phyloP scores from a whole-genome alignment of 805 yeast species.

The Phaffomyces thermotolerans region DNA sequence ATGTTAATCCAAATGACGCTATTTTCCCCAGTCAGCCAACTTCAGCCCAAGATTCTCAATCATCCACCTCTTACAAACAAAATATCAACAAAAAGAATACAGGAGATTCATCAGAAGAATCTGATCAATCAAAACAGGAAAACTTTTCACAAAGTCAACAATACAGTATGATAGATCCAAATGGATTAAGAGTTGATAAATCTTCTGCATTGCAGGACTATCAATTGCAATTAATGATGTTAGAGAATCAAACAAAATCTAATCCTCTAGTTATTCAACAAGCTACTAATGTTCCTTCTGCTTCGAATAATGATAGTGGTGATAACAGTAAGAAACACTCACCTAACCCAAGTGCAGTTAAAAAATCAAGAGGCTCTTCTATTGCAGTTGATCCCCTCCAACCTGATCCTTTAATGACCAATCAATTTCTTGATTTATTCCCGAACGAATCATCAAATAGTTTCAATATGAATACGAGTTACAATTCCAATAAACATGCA shows the following conservation, averaged over 20 bases:
- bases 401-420: conserved; percentile 16
- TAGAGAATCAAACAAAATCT: conserved; percentile 65
- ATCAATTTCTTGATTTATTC: conserved; percentile 19
- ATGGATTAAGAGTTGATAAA: conserved; percentile 16
- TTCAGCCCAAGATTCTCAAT: background rate
- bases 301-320: background rate
- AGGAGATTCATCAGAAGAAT: background rate
- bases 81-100: background rate
- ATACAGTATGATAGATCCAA: conserved; percentile 7
- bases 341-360: background rate
- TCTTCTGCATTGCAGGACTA: conserved; percentile 65
- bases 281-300: background rate
- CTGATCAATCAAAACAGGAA: background rate
- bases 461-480: conserved; percentile 1
- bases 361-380: conserved; percentile 10
- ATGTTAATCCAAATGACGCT: background rate
- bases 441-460: conserved; percentile 10
- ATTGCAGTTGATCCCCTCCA: conserved; percentile 22
- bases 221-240: conserved; percentile 67
- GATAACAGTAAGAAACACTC: background rate
- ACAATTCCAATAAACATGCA: background rate
- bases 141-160: background rate
- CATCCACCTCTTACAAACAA: background rate
- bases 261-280: background rate
- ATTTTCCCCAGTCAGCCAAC: background rate